Evolutionary conservation across 2,329 filamentous ascomycete genomes (phyloP), one percentile per base, ranked within the genome.

Genomic region (Xylariaceae sp.): DNA sequence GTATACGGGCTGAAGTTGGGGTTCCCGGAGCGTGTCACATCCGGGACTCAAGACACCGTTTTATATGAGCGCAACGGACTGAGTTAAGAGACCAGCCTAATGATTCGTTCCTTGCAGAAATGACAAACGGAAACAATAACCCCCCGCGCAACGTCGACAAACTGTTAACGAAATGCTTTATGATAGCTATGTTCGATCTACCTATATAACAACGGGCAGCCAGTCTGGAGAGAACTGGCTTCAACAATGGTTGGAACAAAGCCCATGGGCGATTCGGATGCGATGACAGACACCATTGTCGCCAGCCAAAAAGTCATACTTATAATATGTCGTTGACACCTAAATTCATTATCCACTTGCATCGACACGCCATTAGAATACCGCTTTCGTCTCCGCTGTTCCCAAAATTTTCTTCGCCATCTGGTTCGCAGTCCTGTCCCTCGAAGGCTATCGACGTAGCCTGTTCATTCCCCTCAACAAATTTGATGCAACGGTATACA

Each of bases 251-350:
- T 30, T 49, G 48, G 39, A 53, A 18, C 48, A 55, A 56, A 11
- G 34, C 45, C 50, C 30, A 37, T 48, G 35, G 49, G 55, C 45
- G 55, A 63, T 8, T 57, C 56, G 42, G 66, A 53, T 58, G 42
- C 59, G 49, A 61, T 58, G 55, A 62, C 63, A 59, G 56, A 57
- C 54, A 44, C 58, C 47, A 63, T 37, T 56, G 51, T 60, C 54
- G 59, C 58, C 50, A 56, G 18, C 30, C 37, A 39, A 42, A 30
- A 37, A 35, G 15, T 17, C 56, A 53, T 58, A 37, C 57, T 59
- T 57, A 52, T 57, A 58, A 48, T 58, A 62, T 62, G 53, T 55
- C 23, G 57, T 57, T 58, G 15, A 35, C 23, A 49, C 45, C 52
- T 53, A 59, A 52, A 59, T 65, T 56, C 61, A 65, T 55, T 62